Evolutionary conservation across 2,329 filamentous ascomycete species (phyloP), one percentile per base, ranked within the genome.

Genomic region (Talaromyces sp.): DNA sequence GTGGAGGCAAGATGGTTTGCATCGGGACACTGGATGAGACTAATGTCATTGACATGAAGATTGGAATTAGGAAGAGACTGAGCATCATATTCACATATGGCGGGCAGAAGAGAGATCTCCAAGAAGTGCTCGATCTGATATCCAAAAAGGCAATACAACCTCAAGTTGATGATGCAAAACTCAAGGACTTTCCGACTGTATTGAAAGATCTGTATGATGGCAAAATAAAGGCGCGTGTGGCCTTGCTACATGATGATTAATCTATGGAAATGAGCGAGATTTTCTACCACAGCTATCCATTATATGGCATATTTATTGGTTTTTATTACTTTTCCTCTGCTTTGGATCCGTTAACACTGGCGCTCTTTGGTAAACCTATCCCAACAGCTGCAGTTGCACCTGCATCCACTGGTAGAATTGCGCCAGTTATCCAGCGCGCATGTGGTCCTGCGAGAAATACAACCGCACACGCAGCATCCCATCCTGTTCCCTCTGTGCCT

Each of bases 401-500:
- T 50, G 80, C 81, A 70, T 83, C 82, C 4, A 83, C 80, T 3
- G 82, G 78, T 41, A 83, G 68, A 31, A 82, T 77, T 0, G 80
- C 74, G 1, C 81, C 82, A 0, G 83, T 82, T 37, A 84, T 82
- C 83, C 83, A 85, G 66, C 82, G 74, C 0, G 82, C 81, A 71
- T 85, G 79, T 66, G 82, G 79, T 11, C 82, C 79, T 5, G 82
- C 82, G n/a, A 86, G 73, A 67, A 84, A 86, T 0, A 79, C 74
- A 0, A 85, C 81, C 3, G 82, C 82, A 45, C 79, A 79, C 6
- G 79, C 83, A 56, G 81, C 79, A 69, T 86, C 84, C 83, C 83
- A 85, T 1, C 78, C 83, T 65, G 77, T 85, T 0, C 84, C 84
- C 67, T 86, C 84, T 1, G 80, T 84, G 39, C 81, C 80, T n/a